phyloP scores from a whole-genome alignment of 2,329 filamentous ascomycete genomes.

The Passalora sequoiae region DNA sequence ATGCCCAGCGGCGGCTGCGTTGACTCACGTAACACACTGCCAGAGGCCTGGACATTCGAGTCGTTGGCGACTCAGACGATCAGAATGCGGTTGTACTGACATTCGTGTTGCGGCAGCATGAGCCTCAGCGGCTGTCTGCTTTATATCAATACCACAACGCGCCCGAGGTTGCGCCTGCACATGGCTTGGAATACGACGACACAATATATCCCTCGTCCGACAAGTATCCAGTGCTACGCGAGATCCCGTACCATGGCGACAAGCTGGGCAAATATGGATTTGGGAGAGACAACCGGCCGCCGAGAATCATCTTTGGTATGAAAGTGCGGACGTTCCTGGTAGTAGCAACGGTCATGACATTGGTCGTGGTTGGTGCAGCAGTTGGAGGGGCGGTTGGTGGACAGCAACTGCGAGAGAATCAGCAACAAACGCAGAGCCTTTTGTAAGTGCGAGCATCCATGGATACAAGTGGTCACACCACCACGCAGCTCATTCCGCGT shows the following conservation, averaged over 20 bases:
- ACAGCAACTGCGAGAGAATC: constrained; percentile 23
- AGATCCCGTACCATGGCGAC: constrained; percentile 23
- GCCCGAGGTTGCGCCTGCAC: constrained; percentile 36
- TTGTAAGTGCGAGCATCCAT: constrained; percentile 9
- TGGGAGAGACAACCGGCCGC: constrained; percentile 30
- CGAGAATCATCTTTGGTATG: constrained; percentile 39
- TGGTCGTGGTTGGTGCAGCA: constrained; percentile 34
- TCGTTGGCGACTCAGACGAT: no score
- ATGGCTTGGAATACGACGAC: constrained; percentile 38
- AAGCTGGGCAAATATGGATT: constrained; percentile 18
- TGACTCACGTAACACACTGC: not conserved
- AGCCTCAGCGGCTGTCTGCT: constrained; percentile 31
- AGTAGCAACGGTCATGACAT: constrained; percentile 30
- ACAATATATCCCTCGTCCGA: constrained; percentile 34
- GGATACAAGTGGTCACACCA: constrained; percentile 2
- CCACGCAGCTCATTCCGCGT: no score
- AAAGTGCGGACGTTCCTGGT: constrained; percentile 34
- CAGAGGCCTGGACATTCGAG: not conserved
- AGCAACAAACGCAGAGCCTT: constrained; percentile 12
- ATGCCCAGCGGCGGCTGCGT: not conserved
- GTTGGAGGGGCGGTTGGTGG: constrained; percentile 36
- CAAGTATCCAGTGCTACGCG: constrained; percentile 35
- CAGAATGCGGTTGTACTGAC: constrained; percentile 13
- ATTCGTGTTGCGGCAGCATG: constrained; percentile 13
- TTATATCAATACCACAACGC: constrained; percentile 39